Percentiles rank a stretch among this genome's conserved stretches.
Conservation (phyloP, 2,329 filamentous ascomycete species). For the Neofusicoccum kwambonambiense region DNA sequence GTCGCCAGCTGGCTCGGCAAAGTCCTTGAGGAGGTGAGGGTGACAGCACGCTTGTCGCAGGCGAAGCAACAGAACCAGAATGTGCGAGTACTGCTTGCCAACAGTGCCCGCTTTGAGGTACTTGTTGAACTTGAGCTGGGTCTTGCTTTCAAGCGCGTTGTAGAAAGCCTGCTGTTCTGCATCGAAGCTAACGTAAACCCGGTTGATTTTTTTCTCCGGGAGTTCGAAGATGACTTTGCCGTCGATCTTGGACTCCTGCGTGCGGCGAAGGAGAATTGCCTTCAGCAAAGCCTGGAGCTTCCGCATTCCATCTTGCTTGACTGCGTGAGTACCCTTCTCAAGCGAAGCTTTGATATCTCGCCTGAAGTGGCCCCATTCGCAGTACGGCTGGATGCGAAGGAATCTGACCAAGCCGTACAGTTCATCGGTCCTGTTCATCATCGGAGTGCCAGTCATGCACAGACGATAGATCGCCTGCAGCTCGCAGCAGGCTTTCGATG, state of each 20-base stretch:
- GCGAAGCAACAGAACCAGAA: conserved; percentile 75
- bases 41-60: conserved; percentile 82
- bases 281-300: conserved; percentile 74
- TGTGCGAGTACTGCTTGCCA: conserved; percentile 72
- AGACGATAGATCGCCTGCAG: conserved; percentile 64
- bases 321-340: conserved; percentile 23
- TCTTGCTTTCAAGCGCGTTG: conserved; percentile 62
- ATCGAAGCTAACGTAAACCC: conserved; percentile 64
- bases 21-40: conserved; percentile 68
- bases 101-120: conserved; percentile 69
- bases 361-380: conserved; percentile 62
- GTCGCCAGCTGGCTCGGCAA: conserved; percentile 31
- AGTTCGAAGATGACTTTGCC: conserved; percentile 72
- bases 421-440: conserved; percentile 84
- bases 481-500: conserved; percentile 58
- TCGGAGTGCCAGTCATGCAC: conserved; percentile 78
- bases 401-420: conserved; percentile 77
- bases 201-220: conserved; percentile 62
- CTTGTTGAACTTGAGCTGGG: conserved; percentile 71
- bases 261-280: conserved; percentile 77
- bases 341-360: conserved; percentile 45
- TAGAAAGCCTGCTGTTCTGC: conserved; percentile 67
- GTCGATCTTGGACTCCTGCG: conserved; percentile 75
- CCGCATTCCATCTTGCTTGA: conserved; percentile 56
- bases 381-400: conserved; percentile 73